Evolutionary conservation across 2,329 filamentous ascomycete genomes (phyloP).

Genomic region (Colletotrichum tabaci): DNA sequence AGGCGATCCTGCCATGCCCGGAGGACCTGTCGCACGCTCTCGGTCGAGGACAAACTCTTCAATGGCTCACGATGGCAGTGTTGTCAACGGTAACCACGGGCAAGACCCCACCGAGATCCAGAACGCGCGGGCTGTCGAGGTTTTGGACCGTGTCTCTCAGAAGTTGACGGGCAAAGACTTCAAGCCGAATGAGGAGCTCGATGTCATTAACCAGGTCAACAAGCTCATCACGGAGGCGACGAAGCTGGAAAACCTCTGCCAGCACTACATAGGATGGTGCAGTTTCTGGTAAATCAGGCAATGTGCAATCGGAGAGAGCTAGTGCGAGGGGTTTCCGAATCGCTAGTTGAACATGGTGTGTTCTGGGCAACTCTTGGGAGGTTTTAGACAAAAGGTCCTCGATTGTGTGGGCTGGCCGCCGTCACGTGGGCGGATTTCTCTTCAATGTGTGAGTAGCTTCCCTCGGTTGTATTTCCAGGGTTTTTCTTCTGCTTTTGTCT

Average conservation of each 20-base stretch:
- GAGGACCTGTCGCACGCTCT: constrained; percentile 63
- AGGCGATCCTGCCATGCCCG: constrained; percentile 55
- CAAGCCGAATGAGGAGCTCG: constrained; percentile 86
- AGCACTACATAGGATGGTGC: constrained; percentile 99
- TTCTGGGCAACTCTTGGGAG: background rate
- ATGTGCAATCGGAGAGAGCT: background rate
- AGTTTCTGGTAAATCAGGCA: constrained; percentile 84
- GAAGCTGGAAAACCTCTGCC: constrained; percentile 96
- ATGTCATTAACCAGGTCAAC: constrained; percentile 90
- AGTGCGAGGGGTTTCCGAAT: background rate
- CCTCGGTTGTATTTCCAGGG: constrained; percentile 13
- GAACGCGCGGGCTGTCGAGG: constrained; percentile 93
- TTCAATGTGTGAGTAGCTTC: constrained; percentile 30
- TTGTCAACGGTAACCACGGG: constrained; percentile 53
- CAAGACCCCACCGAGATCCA: constrained; percentile 80
- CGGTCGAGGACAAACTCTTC: constrained; percentile 75
- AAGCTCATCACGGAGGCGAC: constrained; percentile 96
- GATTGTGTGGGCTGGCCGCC: background rate
- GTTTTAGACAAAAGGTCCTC: constrained; percentile 4
- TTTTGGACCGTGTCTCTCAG: constrained; percentile 91
- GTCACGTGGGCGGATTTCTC: constrained; percentile 25
- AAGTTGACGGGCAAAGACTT: constrained; percentile 97
- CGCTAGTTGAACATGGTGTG: background rate
- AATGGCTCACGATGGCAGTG: constrained; percentile 54
- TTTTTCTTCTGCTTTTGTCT: constrained; percentile 26